Evolutionary conservation across 768 basidiomycete genomes (phyloP).

Genomic region (Termitomyces sp.): DNA sequence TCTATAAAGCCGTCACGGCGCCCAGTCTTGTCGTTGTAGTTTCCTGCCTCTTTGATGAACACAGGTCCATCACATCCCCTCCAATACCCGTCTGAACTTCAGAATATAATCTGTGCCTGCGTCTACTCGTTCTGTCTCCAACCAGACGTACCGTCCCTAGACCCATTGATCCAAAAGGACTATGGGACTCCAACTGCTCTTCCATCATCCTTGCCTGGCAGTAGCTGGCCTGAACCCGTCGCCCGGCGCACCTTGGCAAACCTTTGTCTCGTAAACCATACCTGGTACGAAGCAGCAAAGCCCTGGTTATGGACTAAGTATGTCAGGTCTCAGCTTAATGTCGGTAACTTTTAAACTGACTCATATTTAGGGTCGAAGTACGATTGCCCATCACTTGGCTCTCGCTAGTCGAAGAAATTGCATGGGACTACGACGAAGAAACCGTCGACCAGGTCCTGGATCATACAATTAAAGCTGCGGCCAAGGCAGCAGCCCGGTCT

Average conservation of each 20-base stretch:
- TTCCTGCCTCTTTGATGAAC: conserved; percentile 20
- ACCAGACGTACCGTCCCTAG: conserved; percentile 55
- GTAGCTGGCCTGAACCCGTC: conserved; percentile 65
- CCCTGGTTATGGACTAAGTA: conserved; percentile 83
- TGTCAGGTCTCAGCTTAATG: conserved; percentile 14
- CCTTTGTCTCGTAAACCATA: conserved; percentile 74
- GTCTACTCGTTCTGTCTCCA: conserved; percentile 65
- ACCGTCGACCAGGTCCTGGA: conserved; percentile 63
- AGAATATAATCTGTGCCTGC: conserved; percentile 69
- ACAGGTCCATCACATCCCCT: conserved; percentile 22
- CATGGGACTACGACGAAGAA: conserved; percentile 69
- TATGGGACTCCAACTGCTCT: conserved; percentile 55
- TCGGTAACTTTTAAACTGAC: not conserved
- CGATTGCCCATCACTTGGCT: conserved; percentile 85
- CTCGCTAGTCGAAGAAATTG: conserved; percentile 73
- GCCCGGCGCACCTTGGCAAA: conserved; percentile 62
- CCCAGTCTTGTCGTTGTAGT: not conserved
- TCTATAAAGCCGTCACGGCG: conserved; percentile 5
- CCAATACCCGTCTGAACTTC: conserved; percentile 69
- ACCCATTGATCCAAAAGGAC: conserved; percentile 54
- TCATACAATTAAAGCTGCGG: conserved; percentile 63
- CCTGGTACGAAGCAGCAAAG: conserved; percentile 80
- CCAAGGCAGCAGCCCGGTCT: conserved; percentile 56
- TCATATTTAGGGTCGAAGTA: conserved; percentile 57
- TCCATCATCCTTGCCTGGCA: conserved; percentile 71